Conservation (phyloP, 2,329 filamentous ascomycete species). For the Mollisia scopiformis region DNA sequence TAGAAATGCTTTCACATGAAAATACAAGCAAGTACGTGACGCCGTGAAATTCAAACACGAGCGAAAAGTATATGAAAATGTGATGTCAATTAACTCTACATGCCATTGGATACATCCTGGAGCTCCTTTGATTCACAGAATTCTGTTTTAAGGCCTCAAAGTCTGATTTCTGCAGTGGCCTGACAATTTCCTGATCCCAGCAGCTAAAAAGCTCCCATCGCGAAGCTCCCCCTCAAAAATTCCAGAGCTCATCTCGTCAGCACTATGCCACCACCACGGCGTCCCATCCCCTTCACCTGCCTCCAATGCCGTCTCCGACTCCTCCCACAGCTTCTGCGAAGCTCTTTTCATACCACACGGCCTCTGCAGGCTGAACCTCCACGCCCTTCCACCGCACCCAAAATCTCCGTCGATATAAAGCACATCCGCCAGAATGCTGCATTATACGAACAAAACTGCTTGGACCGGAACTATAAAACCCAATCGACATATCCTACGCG, state of each 20-base stretch:
- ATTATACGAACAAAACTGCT: slow-evolving; percentile 80
- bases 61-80: too few species aligned
- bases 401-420: slow-evolving; percentile 79
- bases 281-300: slow-evolving; percentile 28
- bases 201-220: slow-evolving; percentile 6
- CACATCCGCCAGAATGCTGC: slow-evolving; percentile 86
- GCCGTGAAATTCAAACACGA: too few species aligned
- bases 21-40: not conserved
- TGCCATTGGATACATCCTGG: too few species aligned
- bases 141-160: not conserved
- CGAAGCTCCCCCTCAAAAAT: slow-evolving; percentile 3
- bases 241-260: slow-evolving; percentile 10
- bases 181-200: not conserved
- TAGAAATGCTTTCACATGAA: not conserved
- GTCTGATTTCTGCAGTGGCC: not conserved
- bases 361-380: slow-evolving; percentile 21
- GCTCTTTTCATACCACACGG: slow-evolving; percentile 25
- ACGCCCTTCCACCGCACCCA: slow-evolving; percentile 71
- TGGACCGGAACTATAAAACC: slow-evolving; percentile 78
- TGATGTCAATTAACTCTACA: too few species aligned
- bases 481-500: slow-evolving; percentile 57
- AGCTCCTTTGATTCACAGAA: too few species aligned
- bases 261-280: slow-evolving; percentile 27
- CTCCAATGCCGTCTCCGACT: slow-evolving; percentile 28
- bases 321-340: slow-evolving; percentile 11